Percentiles rank a stretch among this genome's conserved stretches.
Conservation (phyloP, 2,329 filamentous ascomycete species). For the Trichoderma atrobrunneum region DNA sequence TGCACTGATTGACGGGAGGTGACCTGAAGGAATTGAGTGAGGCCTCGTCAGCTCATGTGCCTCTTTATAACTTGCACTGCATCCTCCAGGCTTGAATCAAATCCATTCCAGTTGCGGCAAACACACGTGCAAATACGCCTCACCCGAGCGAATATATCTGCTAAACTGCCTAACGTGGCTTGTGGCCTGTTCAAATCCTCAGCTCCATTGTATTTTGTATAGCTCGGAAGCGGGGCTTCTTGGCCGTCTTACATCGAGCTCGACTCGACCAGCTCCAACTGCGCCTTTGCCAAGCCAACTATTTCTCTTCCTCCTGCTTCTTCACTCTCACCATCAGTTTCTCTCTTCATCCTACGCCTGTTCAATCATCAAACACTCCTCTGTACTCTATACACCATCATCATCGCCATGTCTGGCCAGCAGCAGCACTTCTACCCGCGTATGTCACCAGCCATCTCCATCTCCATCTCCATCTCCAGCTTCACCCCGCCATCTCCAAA, state of each 20-base stretch:
- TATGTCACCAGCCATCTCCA: slow-evolving; percentile 30
- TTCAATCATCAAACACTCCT: not conserved
- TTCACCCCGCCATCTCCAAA: not conserved
- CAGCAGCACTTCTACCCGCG: slow-evolving; percentile 48
- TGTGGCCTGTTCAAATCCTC: not conserved
- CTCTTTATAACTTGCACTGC: not conserved
- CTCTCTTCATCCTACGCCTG: not conserved
- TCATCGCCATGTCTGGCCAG: slow-evolving; percentile 39
- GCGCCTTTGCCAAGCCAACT: not conserved
- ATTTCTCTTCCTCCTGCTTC: not conserved
- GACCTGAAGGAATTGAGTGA: no score
- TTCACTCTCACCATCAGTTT: not conserved
- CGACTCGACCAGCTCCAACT: not conserved
- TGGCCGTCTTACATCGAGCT: slow-evolving; percentile 9
- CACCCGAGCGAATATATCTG: not conserved
- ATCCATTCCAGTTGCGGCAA: not conserved
- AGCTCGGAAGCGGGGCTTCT: slow-evolving; percentile 5
- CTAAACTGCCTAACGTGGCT: not conserved
- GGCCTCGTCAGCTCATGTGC: not conserved
- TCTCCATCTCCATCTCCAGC: not conserved
- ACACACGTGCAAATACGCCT: not conserved
- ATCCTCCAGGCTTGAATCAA: not conserved
- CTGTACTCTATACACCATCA: no score
- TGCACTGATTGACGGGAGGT: no score
- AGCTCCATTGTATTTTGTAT: not conserved